A percentile compares a stretch with the other conserved stretches of the same genome.
phyloP scores from a whole-genome alignment of 2,329 filamentous ascomycete species.

The Fusarium incarnatum region DNA sequence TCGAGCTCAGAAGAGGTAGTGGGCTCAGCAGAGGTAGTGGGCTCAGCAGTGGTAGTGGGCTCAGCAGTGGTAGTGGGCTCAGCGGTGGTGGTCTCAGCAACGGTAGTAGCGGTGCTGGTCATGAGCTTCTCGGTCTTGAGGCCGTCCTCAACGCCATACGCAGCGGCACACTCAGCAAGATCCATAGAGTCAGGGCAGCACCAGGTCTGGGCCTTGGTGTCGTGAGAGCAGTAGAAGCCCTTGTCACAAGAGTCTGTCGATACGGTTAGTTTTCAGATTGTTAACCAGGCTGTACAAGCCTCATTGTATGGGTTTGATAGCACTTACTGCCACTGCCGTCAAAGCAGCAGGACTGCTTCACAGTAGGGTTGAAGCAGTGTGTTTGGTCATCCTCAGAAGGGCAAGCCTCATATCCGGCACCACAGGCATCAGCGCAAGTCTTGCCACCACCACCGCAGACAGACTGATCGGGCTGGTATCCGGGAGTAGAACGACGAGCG shows the following conservation, averaged over 20 bases:
- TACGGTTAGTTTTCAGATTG: constrained; percentile 21
- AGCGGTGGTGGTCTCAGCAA: constrained; percentile 26
- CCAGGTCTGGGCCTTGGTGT: constrained; percentile 63
- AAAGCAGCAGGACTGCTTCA: constrained; percentile 67
- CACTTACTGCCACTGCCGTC: constrained; percentile 67
- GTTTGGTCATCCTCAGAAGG: constrained; percentile 60
- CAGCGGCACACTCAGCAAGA: constrained; percentile 65
- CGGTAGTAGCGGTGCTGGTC: constrained; percentile 41
- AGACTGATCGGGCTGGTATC: constrained; percentile 62
- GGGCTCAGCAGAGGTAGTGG: constrained; percentile 7
- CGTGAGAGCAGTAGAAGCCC: constrained; percentile 72
- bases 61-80: constrained; percentile 9
- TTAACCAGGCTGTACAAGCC: not conserved
- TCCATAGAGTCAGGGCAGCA: constrained; percentile 70
- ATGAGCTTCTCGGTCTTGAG: constrained; percentile 53
- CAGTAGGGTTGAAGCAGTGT: constrained; percentile 68
- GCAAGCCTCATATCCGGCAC: constrained; percentile 62
- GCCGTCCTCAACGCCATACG: constrained; percentile 62
- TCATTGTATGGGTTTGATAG: not conserved
- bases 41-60: constrained; percentile 22
- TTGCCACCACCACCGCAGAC: constrained; percentile 59
- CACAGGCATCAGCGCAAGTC: constrained; percentile 68
- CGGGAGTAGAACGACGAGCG: constrained; percentile 57
- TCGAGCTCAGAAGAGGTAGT: constrained; percentile 45
- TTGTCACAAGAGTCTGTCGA: constrained; percentile 67